A percentile compares a stretch with the other conserved stretches of the same genome.
Evolutionary conservation across 257 asterid genomes (phyloP).

Genomic region (Solanum gandarillasii): DNA sequence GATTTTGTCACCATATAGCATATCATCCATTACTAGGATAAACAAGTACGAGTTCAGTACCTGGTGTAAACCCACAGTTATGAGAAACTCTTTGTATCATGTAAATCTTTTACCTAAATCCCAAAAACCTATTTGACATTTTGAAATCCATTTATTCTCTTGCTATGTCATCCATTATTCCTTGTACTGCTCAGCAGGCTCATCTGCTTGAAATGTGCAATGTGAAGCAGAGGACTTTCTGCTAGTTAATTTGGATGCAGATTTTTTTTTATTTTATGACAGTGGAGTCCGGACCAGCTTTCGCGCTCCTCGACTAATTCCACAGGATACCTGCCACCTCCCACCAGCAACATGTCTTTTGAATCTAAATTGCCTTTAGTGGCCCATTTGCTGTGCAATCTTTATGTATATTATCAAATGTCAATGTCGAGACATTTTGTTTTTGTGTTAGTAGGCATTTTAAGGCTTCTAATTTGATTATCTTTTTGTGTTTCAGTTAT

Average conservation of each 20-base stretch:
- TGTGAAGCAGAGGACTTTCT: neutral
- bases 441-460: neutral
- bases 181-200: neutral
- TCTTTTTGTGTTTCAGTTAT: slow-evolving; percentile 44
- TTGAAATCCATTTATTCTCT: neutral
- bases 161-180: neutral
- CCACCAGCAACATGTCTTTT: neutral
- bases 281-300: neutral
- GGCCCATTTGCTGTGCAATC: neutral
- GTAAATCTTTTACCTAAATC: neutral
- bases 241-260: neutral
- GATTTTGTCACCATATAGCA: neutral
- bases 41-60: neutral
- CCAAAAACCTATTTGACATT: neutral
- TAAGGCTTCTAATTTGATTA: slow-evolving; percentile 1
- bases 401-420: neutral
- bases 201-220: neutral
- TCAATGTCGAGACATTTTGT: neutral
- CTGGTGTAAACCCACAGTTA: neutral
- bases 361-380: neutral
- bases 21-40: neutral
- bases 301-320: neutral
- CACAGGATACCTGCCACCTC: neutral
- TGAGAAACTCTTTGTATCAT: neutral
- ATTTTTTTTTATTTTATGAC: neutral